Conservation (phyloP, 352 stramenopile species). For the Globisporangium canariense region DNA sequence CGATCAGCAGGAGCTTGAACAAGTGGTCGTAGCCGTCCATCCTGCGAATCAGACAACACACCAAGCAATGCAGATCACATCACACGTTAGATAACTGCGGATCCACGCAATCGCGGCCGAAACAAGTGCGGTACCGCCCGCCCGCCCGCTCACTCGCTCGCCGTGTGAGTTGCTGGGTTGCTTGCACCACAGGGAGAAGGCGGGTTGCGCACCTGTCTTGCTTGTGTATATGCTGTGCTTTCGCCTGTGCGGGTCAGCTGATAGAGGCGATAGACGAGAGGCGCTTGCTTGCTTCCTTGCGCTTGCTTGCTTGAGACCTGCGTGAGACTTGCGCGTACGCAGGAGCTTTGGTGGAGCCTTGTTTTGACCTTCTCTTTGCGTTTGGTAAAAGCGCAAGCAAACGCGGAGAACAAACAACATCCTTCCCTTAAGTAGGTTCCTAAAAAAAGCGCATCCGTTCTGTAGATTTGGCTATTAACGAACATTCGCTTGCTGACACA, state of each 20-base stretch:
- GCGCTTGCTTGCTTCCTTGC: background rate
- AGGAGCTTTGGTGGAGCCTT: background rate
- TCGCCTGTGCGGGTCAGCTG: background rate
- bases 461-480: background rate
- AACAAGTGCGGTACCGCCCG: background rate
- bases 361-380: background rate
- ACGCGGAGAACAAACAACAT: background rate
- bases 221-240: background rate
- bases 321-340: background rate
- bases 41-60: background rate
- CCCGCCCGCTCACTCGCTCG: background rate
- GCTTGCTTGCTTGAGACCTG: background rate
- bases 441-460: background rate
- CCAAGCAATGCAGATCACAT: background rate
- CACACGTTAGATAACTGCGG: background rate
- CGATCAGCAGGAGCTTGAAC: constrained; percentile 98
- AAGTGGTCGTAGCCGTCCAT: constrained; percentile 95
- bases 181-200: background rate
- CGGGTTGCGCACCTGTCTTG: constrained; percentile 2
- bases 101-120: background rate
- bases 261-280: background rate
- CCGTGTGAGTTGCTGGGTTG: too few species aligned
- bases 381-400: background rate
- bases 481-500: too few species aligned
- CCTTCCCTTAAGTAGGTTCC: background rate